These are phyloP conservation scores for Fusarium transvaalense DNA, from an alignment of 2,329 filamentous ascomycete species.

Conservation along the genomic window DNA sequence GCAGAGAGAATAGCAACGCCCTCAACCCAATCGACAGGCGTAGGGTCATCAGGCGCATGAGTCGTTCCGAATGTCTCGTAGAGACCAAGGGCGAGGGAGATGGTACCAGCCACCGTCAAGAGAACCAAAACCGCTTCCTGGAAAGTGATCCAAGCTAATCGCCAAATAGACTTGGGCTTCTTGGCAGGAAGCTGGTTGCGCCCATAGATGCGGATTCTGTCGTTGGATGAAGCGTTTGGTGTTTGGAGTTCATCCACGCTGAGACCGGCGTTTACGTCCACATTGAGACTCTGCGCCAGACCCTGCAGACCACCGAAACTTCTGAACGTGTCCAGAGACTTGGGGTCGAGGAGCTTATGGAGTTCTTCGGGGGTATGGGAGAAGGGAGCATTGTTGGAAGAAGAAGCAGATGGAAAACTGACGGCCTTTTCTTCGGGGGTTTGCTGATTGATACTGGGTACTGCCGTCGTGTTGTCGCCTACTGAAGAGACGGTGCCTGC, in stretches of 20 bases:
- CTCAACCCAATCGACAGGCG: slow-evolving; percentile 27
- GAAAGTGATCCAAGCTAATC: slow-evolving; percentile 26
- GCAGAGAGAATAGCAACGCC: slow-evolving; percentile 28
- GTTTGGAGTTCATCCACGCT: slow-evolving; percentile 18
- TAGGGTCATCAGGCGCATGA: slow-evolving; percentile 21
- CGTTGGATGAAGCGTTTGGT: slow-evolving; percentile 4
- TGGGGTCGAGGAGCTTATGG: slow-evolving; percentile 19
- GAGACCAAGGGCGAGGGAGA: slow-evolving; percentile 17
- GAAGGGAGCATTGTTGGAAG: slow-evolving; percentile 10
- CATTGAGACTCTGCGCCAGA: slow-evolving; percentile 12
- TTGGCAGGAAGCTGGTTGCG: slow-evolving; percentile 20
- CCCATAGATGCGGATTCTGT: slow-evolving; percentile 9
- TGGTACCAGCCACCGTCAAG: slow-evolving; percentile 23
- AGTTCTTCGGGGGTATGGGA: slow-evolving; percentile 8
- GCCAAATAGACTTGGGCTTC: slow-evolving; percentile 28
- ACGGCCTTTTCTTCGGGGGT: slow-evolving; percentile 3
- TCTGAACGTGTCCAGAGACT: slow-evolving; percentile 18
- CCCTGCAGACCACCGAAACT: slow-evolving; percentile 15
- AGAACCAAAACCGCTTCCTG: slow-evolving; percentile 25
- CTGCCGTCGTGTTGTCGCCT: slow-evolving; percentile 21
- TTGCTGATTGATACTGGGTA: slow-evolving; percentile 30
- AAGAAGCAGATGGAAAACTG: not conserved
- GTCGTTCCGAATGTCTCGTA: slow-evolving; percentile 20
- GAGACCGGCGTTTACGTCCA: slow-evolving; percentile 24
- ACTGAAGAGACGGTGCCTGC: slow-evolving; percentile 24